These are phyloP conservation scores for Lactifluus hygrophoroides DNA, from an alignment of 768 basidiomycete species.

Conservation along the genomic window DNA sequence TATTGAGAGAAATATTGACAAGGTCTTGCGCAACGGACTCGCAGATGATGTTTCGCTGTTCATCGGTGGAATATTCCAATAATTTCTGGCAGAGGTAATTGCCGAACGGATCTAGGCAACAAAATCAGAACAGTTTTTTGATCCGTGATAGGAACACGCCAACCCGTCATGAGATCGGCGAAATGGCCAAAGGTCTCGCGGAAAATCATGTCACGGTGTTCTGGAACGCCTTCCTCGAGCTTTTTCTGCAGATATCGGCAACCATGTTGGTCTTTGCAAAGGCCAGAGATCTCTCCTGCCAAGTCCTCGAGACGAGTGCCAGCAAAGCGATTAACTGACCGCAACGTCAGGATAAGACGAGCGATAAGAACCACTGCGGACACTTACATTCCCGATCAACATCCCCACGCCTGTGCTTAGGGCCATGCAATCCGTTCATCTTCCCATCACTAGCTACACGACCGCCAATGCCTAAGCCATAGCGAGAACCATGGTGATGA, in stretches of 20 bases:
- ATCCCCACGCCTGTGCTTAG: conserved; percentile 92
- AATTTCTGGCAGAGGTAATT: conserved; percentile 99
- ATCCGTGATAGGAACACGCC: conserved; percentile 18
- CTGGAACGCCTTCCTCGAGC: conserved; percentile 89
- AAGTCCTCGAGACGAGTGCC: conserved; percentile 94
- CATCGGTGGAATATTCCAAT: conserved; percentile 93
- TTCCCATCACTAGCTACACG: conserved; percentile 55
- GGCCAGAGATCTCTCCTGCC: conserved; percentile 83
- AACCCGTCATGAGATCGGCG: conserved; percentile 96
- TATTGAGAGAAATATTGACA: conserved; percentile 96
- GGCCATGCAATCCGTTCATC: conserved; percentile 85
- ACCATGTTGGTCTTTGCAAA: conserved; percentile 99
- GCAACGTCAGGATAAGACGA: background rate
- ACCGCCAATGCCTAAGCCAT: conserved; percentile 54
- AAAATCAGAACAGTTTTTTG: background rate
- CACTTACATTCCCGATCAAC: conserved; percentile 75
- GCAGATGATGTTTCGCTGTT: conserved; percentile 93
- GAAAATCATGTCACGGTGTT: conserved; percentile 99
- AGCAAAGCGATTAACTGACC: conserved; percentile 87
- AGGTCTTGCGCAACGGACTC: conserved; percentile 96
- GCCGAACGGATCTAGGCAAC: conserved; percentile 79
- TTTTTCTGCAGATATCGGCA: conserved; percentile 99
- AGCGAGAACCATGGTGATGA: conserved; percentile 69
- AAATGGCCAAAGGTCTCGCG: conserved; percentile 96
- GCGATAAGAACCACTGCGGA: conserved; percentile 11